Conservation (phyloP, 2,329 filamentous ascomycete species). For the Harringtonia aguacate region DNA sequence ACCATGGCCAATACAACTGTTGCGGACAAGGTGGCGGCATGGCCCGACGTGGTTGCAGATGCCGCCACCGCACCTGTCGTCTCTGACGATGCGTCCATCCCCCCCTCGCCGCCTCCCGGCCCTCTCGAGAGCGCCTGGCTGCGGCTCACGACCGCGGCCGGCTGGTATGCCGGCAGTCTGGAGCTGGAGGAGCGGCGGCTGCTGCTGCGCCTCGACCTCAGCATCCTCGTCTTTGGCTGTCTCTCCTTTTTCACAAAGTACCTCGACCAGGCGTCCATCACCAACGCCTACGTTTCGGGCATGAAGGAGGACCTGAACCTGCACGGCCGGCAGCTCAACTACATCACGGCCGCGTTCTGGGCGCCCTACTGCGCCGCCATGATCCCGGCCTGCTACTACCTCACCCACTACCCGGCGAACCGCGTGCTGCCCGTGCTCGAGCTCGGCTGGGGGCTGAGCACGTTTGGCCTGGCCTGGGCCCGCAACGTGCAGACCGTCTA, state of each 20-base stretch:
- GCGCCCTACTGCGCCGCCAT: slow-evolving; percentile 45
- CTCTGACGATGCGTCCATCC: not conserved
- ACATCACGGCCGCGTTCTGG: slow-evolving; percentile 41
- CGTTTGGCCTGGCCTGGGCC: slow-evolving; percentile 16
- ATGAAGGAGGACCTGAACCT: slow-evolving; percentile 41
- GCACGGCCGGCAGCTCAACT: slow-evolving; percentile 43
- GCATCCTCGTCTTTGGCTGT: slow-evolving; percentile 4
- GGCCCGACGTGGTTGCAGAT: no score
- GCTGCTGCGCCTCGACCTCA: slow-evolving; percentile 1
- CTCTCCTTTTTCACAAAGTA: slow-evolving; percentile 22
- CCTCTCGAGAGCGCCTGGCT: not conserved
- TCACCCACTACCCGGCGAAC: slow-evolving; percentile 33
- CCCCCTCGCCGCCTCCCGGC: not conserved
- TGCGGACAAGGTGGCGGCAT: no score
- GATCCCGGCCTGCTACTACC: slow-evolving; percentile 19
- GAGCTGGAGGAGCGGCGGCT: slow-evolving; percentile 1
- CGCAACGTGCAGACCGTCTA: slow-evolving; percentile 37
- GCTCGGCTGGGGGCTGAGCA: slow-evolving; percentile 25
- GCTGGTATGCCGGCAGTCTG: not conserved
- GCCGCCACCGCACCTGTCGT: not conserved
- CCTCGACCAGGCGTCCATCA: slow-evolving; percentile 28
- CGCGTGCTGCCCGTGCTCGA: slow-evolving; percentile 31
- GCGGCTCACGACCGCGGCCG: not conserved
- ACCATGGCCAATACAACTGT: no score
- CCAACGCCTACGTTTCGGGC: slow-evolving; percentile 27